Base-by-base conservation (phyloP, 2,329 filamentous ascomycete species). In the Cladophialophora immunda region DNA sequence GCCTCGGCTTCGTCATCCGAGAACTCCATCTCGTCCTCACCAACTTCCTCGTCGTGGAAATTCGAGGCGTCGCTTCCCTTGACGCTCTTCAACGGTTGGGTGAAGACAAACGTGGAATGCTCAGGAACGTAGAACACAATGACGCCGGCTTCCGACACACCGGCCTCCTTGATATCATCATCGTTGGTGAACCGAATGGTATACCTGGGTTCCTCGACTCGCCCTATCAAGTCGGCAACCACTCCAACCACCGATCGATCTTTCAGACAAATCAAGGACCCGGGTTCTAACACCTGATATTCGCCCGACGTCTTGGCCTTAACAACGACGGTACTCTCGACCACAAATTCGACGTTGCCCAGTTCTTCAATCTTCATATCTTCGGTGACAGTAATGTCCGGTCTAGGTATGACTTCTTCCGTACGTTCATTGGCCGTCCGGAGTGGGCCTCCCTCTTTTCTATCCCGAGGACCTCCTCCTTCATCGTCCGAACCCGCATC, bases 11-110 rank as follows among this genome's bases (percentile, higher is more conserved):
- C 95, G 74, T 99, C 95, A 72, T 99, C 95, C 0, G 94, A 97
- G 77, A 98, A 98, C 76, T 98, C 95, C 73, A 93, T 87, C 76
- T 98, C 94, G 41, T 97, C 92, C 34, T 91, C 90, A 17, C 82
- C 89, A 7, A 93, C 86, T 80, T 98, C 94, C 78, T 99, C 95
- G 72, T 98, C 95, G 78, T 97, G 91, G 62, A 97, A 85, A 76
- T 98, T 98, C 59, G 93, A 97, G 8, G 95, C 94, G 78, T 99
- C 95, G 9, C 93, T 95, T 67, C 93, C 93, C 80, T 97, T 98
- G 74, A 91, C 77, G 60, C 84, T 86, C 78, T 90, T 91, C 65
- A 98, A 82, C 6, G 90, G 88, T 76, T 95, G 87, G 0, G 94
- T 97, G 75, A 97, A 95, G 63, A 97, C 92, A 73, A 91, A 96